These are phyloP conservation scores for Euphorbia pulcherrima DNA, from an alignment of 345 rosid genomes.

Conservation along the genomic window DNA sequence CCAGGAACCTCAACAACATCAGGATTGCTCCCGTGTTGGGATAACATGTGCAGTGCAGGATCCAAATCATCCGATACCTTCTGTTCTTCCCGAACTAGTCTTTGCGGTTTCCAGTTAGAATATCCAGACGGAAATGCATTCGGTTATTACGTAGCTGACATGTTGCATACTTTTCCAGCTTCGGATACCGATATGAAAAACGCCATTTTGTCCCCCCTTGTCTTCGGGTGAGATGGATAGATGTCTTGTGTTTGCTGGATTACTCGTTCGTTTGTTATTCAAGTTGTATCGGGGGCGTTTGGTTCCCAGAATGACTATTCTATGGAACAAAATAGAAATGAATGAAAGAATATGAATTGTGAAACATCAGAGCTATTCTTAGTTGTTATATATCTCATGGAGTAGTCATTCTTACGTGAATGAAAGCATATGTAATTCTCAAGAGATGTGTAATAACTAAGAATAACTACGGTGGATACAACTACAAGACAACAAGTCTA, in stretches of 20 bases:
- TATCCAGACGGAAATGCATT: slow-evolving; percentile 95
- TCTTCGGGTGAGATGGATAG: slow-evolving; percentile 98
- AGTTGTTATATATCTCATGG: too few species aligned
- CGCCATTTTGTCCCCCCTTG: slow-evolving; percentile 60
- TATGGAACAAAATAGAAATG: too few species aligned
- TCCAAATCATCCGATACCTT: slow-evolving; percentile 61
- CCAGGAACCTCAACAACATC: slow-evolving; percentile 77
- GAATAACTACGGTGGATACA: too few species aligned
- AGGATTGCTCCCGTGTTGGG: slow-evolving; percentile 58
- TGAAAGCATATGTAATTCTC: too few species aligned
- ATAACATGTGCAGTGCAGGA: slow-evolving; percentile 59
- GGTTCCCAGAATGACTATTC: too few species aligned
- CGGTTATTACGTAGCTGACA: slow-evolving; percentile 80
- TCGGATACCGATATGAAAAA: slow-evolving; percentile 38
- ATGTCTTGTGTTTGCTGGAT: slow-evolving; percentile 6
- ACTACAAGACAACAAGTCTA: too few species aligned
- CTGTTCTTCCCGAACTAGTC: slow-evolving; percentile 55
- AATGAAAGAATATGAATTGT: too few species aligned
- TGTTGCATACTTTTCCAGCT: slow-evolving; percentile 51
- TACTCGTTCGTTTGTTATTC: background rate
- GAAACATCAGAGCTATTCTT: too few species aligned
- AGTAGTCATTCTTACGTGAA: too few species aligned
- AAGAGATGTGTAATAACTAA: too few species aligned
- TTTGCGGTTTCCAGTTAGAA: slow-evolving; percentile 72
- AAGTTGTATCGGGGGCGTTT: too few species aligned